Evolutionary conservation across 306 rosid species (phyloP).

Genomic region (cucumber (Cucumis sativus)): DNA sequence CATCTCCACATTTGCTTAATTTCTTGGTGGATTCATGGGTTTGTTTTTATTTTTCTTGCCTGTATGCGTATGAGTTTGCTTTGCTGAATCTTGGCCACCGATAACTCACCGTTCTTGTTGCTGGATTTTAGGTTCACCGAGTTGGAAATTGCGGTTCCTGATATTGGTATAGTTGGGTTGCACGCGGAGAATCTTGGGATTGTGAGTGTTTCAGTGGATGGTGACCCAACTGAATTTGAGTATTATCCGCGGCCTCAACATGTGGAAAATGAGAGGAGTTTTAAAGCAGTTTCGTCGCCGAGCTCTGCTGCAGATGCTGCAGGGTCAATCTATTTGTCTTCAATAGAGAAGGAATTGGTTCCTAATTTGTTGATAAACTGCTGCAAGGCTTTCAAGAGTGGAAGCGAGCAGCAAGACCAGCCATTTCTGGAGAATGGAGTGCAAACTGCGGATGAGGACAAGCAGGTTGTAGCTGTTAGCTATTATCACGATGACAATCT

Average conservation of each 20-base stretch:
- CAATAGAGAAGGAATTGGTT: conserved; percentile 57
- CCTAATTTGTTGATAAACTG: conserved; percentile 84
- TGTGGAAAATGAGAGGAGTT: conserved; percentile 34
- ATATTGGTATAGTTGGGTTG: conserved; percentile 80
- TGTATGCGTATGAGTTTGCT: background rate
- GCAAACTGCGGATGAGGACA: conserved; percentile 46
- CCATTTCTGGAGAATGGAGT: conserved; percentile 46
- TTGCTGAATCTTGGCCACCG: background rate
- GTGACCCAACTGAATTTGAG: conserved; percentile 75
- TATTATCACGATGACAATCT: background rate
- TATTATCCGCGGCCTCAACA: conserved; percentile 56
- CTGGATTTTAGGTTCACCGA: conserved; percentile 51
- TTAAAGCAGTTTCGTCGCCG: conserved; percentile 51
- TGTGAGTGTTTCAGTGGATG: conserved; percentile 72
- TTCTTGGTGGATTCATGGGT: background rate
- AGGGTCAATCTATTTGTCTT: conserved; percentile 44
- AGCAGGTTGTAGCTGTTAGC: conserved; percentile 55
- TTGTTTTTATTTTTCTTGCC: background rate
- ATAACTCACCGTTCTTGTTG: background rate
- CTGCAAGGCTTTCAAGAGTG: conserved; percentile 57
- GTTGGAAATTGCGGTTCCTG: conserved; percentile 80
- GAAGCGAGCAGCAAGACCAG: conserved; percentile 48
- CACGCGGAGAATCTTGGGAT: conserved; percentile 92
- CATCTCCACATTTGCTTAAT: background rate
- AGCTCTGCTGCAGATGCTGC: conserved; percentile 76